Percentiles rank a stretch among this genome's conserved stretches.
Conservation (phyloP, 2,329 filamentous ascomycete species). For the Cladosporium sphaerospermum region DNA sequence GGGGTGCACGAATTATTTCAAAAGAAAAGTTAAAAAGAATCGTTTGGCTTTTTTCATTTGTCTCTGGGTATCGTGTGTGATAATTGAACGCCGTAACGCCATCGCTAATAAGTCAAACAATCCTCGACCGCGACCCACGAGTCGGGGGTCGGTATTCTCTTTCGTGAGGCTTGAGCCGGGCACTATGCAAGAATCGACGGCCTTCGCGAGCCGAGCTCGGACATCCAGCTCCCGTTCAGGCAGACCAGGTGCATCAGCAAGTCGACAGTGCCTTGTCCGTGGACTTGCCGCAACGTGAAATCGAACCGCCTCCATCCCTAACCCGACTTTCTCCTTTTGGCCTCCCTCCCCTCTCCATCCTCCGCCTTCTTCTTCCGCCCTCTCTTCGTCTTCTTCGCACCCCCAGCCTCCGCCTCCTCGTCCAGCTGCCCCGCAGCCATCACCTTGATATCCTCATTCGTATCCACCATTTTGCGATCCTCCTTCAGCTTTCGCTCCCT, state of each 20-base stretch:
- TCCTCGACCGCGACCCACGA: neutral
- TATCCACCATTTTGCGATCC: conserved; percentile 54
- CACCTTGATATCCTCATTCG: conserved; percentile 7
- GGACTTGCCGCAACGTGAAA: no score
- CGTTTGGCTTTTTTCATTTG: neutral
- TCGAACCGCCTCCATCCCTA: neutral
- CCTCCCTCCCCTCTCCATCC: conserved; percentile 17
- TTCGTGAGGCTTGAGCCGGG: no score
- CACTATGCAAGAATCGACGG: no score
- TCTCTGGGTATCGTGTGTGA: conserved; percentile 5
- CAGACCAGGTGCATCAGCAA: no score
- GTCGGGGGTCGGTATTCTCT: no score
- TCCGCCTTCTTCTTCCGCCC: conserved; percentile 28
- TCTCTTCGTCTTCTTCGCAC: conserved; percentile 26
- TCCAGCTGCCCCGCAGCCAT: conserved; percentile 55
- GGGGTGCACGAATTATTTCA: conserved; percentile 8
- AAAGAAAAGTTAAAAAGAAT: neutral
- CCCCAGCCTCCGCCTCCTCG: conserved; percentile 43
- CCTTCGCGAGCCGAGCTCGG: no score
- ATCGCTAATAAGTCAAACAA: conserved; percentile 13
- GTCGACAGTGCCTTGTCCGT: no score
- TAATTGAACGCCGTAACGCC: conserved; percentile 12
- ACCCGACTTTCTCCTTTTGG: conserved; percentile 11
- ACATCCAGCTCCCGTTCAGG: no score
- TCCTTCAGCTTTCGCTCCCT: conserved; percentile 83